phyloP scores from a whole-genome alignment of 352 stramenopile species.

The Pythium aquatile region DNA sequence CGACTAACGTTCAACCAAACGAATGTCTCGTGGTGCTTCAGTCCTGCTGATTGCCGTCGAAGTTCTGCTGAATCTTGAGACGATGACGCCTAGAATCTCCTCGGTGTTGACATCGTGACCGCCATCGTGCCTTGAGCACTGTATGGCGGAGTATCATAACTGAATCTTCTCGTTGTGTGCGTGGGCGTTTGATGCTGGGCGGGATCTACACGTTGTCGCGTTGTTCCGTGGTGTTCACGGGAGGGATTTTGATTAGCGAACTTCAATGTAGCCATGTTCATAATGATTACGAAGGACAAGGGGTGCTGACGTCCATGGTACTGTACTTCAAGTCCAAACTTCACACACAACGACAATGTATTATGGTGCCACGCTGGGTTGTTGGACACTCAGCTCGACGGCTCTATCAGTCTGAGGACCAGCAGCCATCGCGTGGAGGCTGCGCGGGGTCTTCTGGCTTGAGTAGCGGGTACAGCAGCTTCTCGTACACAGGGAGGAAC shows the following conservation, averaged over 20 bases:
- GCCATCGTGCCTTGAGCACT: too few species aligned
- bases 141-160: not conserved
- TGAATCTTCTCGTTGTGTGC: not conserved
- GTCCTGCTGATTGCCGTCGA: not conserved
- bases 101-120: not conserved
- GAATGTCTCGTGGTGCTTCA: not conserved
- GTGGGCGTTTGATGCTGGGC: not conserved
- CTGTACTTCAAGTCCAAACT: not conserved
- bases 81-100: not conserved
- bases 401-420: not conserved
- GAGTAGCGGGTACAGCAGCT: constrained; percentile 34
- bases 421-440: not conserved
- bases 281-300: not conserved
- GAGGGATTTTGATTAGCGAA: not conserved
- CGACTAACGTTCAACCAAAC: not conserved
- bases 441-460: not conserved
- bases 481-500: constrained; percentile 42
- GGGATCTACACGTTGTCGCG: not conserved
- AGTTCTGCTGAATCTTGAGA: not conserved
- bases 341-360: not conserved
- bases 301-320: not conserved
- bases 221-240: not conserved
- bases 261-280: not conserved
- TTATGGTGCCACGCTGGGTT: not conserved
- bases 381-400: not conserved